These are phyloP conservation scores for Plasmodium gaboni DNA, from an alignment of 169 alveolate species.

Conservation along the genomic window DNA sequence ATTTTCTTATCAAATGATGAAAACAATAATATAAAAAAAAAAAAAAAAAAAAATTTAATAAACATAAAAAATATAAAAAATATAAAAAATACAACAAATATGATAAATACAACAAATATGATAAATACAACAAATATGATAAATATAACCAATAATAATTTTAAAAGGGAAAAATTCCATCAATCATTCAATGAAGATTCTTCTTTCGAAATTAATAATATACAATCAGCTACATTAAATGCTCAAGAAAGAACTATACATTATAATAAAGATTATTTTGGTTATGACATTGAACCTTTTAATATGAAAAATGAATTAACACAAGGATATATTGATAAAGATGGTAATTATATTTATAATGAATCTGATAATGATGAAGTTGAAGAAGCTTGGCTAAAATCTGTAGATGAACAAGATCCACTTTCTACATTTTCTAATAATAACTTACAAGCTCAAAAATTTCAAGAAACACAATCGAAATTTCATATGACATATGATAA, in stretches of 20 bases:
- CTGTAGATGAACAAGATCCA: conserved; percentile 73
- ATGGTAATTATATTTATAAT: conserved; percentile 76
- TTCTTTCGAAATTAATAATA: conserved; percentile 60
- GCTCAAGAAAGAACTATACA: conserved; percentile 62
- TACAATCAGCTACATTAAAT: conserved; percentile 45
- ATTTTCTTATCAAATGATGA: neutral
- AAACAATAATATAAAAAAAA: neutral
- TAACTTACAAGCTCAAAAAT: conserved; percentile 20
- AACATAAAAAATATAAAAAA: neutral
- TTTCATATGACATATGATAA: conserved; percentile 10
- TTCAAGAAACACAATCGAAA: conserved; percentile 26
- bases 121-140: neutral
- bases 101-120: neutral
- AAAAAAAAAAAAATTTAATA: neutral
- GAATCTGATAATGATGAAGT: conserved; percentile 33
- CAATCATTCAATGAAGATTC: conserved; percentile 71
- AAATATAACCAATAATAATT: neutral
- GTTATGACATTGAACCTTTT: conserved; percentile 79
- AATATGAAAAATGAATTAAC: conserved; percentile 78
- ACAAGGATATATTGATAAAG: conserved; percentile 79
- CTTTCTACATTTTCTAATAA: conserved; percentile 50
- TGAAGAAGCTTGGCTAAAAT: conserved; percentile 74
- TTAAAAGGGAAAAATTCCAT: conserved; percentile 40
- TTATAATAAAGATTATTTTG: conserved; percentile 68
- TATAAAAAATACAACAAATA: neutral